A percentile compares a stretch with the other conserved stretches of the same genome.
These are phyloP conservation scores for Mycena galericulata DNA, from an alignment of 768 basidiomycete genomes.

Conservation along the genomic window DNA sequence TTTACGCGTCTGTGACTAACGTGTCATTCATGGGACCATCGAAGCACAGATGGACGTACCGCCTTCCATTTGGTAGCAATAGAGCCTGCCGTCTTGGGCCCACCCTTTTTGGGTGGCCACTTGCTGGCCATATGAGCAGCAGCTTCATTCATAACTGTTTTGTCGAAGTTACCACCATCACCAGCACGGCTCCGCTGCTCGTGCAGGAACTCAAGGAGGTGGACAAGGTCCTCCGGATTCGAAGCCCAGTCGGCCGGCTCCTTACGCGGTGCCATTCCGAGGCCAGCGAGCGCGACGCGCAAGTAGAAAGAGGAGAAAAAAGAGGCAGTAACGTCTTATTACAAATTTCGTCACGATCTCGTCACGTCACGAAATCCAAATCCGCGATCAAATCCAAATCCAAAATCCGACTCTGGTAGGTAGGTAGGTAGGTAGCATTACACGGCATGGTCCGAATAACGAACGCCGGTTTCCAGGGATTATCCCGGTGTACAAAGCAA, in stretches of 20 bases:
- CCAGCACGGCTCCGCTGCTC: not conserved
- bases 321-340: no score
- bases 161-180: slow-evolving; percentile 4
- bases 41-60: not conserved
- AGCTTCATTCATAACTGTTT: slow-evolving; percentile 9
- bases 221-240: slow-evolving; percentile 3
- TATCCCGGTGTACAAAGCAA: no score
- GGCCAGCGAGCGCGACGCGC: no score
- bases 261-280: no score
- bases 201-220: slow-evolving; percentile 1
- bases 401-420: no score
- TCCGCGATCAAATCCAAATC: no score
- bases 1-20: not conserved
- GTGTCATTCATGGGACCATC: not conserved
- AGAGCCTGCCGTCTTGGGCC: slow-evolving; percentile 13
- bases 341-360: no score
- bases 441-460: no score
- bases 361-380: no score
- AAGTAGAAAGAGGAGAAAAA: no score
- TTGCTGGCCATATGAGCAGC: not conserved
- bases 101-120: slow-evolving; percentile 3
- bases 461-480: no score
- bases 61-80: slow-evolving; percentile 7
- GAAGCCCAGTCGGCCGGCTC: slow-evolving; percentile 2
- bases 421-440: no score